Evolutionary conservation across 2,329 filamentous ascomycete species (phyloP).

Genomic region (Trichothecium roseum): DNA sequence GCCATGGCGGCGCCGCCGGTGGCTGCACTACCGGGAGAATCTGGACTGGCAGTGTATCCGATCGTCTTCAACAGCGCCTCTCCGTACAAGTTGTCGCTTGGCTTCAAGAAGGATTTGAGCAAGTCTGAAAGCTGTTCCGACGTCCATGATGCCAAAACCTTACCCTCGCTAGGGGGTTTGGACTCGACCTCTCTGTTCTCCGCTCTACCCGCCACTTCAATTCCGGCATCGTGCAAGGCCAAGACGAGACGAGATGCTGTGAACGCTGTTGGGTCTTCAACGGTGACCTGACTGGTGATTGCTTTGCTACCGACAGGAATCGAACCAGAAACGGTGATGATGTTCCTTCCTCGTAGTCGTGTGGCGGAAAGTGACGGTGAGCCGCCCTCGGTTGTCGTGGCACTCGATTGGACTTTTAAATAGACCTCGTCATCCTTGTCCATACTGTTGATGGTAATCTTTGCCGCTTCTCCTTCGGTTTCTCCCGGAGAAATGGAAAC

Average conservation of each 20-base stretch:
- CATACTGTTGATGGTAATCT: slow-evolving; percentile 1
- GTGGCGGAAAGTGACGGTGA: background rate
- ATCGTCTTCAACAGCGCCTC: slow-evolving; percentile 4
- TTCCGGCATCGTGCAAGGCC: slow-evolving; percentile 2
- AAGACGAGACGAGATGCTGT: slow-evolving; percentile 4
- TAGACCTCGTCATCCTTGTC: slow-evolving; percentile 2
- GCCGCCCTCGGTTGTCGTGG: background rate
- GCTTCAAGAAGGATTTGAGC: slow-evolving; percentile 4
- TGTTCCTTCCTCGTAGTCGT: background rate
- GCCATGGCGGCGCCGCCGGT: too few species aligned
- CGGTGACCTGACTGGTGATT: slow-evolving; percentile 1
- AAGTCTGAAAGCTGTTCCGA: slow-evolving; percentile 1
- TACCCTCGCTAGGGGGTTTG: background rate
- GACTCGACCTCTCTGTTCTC: background rate
- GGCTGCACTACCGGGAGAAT: too few species aligned
- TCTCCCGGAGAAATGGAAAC: slow-evolving; percentile 3
- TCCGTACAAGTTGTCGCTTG: slow-evolving; percentile 6
- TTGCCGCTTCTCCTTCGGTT: background rate
- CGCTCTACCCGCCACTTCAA: too few species aligned
- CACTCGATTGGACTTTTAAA: background rate
- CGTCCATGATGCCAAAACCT: background rate
- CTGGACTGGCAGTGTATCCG: too few species aligned
- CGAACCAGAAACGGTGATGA: background rate
- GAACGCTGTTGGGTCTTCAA: slow-evolving; percentile 4
- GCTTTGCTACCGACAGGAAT: background rate